These are phyloP conservation scores for Syzygium grande DNA, from an alignment of 345 rosid species.

Conservation along the genomic window DNA sequence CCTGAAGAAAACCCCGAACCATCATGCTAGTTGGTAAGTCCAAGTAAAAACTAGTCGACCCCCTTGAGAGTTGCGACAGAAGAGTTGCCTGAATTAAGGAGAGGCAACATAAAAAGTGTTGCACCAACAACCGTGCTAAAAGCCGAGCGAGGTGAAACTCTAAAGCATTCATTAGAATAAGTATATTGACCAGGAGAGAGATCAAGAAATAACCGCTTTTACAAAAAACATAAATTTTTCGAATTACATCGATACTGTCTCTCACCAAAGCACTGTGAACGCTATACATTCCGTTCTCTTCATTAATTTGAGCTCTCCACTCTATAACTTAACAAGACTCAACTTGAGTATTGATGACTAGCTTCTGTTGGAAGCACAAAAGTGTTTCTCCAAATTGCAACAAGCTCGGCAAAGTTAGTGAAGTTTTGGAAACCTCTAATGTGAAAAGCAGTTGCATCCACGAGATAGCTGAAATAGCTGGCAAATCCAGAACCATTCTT, in stretches of 20 bases:
- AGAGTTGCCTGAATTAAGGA: neutral
- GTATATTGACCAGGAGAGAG: neutral
- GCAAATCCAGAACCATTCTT: neutral
- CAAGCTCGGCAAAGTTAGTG: neutral
- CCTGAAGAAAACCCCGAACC: neutral
- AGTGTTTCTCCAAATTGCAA: neutral
- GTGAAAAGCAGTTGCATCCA: neutral
- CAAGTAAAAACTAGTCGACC: neutral
- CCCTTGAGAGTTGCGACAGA: neutral
- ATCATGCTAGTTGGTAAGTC: neutral
- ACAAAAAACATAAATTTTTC: neutral
- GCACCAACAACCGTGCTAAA: neutral
- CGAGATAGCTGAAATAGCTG: neutral
- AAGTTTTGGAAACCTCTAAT: neutral
- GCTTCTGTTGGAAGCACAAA: neutral
- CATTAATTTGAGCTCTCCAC: neutral
- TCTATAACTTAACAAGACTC: neutral
- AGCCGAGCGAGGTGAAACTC: neutral
- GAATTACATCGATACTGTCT: neutral
- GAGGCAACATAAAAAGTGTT: neutral
- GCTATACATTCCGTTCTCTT: neutral
- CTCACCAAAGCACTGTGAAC: neutral
- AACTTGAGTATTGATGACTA: neutral
- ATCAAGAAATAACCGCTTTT: neutral
- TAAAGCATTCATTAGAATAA: neutral